A percentile compares a stretch with the other conserved stretches of the same genome.
These are phyloP conservation scores for Bruguiera sexangula DNA, from an alignment of 345 rosid genomes.

Conservation along the genomic window DNA sequence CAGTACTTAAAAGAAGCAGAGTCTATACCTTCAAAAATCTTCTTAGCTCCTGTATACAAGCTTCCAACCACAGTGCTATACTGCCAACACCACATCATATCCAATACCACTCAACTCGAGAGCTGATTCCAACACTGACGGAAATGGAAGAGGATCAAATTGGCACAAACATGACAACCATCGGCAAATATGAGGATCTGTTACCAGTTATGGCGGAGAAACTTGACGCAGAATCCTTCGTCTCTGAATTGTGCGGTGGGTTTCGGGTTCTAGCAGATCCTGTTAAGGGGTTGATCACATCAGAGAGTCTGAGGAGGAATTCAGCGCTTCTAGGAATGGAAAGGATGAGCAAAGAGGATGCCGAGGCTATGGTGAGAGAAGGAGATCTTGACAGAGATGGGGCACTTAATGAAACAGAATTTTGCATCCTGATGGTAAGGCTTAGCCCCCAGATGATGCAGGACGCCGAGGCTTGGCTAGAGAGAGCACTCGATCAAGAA, in stretches of 20 bases:
- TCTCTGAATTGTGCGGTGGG: slow-evolving; percentile 75
- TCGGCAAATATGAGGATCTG: slow-evolving; percentile 55
- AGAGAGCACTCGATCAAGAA: slow-evolving; percentile 66
- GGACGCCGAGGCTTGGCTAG: slow-evolving; percentile 70
- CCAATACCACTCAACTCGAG: too few relatives aligned
- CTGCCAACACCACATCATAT: neutral
- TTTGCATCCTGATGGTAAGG: slow-evolving; percentile 85
- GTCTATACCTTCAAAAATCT: neutral
- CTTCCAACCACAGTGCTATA: neutral
- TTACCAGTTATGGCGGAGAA: slow-evolving; percentile 88
- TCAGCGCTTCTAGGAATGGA: slow-evolving; percentile 68
- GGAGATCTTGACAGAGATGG: slow-evolving; percentile 88
- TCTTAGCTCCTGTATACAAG: neutral
- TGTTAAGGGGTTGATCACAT: slow-evolving; percentile 51
- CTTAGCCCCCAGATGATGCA: slow-evolving; percentile 87
- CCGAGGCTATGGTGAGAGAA: slow-evolving; percentile 73
- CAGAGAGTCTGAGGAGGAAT: slow-evolving; percentile 61
- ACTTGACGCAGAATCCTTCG: slow-evolving; percentile 71
- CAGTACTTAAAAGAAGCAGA: neutral
- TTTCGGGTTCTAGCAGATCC: slow-evolving; percentile 73
- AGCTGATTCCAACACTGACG: neutral
- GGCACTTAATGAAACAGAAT: slow-evolving; percentile 66
- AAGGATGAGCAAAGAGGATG: slow-evolving; percentile 68
- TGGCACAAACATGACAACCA: slow-evolving; percentile 10
- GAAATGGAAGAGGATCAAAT: slow-evolving; percentile 25